Percentiles rank a stretch among this genome's conserved stretches.
Evolutionary conservation across 116 monocot species (phyloP).

Genomic region (Papilionanthe hybrid): DNA sequence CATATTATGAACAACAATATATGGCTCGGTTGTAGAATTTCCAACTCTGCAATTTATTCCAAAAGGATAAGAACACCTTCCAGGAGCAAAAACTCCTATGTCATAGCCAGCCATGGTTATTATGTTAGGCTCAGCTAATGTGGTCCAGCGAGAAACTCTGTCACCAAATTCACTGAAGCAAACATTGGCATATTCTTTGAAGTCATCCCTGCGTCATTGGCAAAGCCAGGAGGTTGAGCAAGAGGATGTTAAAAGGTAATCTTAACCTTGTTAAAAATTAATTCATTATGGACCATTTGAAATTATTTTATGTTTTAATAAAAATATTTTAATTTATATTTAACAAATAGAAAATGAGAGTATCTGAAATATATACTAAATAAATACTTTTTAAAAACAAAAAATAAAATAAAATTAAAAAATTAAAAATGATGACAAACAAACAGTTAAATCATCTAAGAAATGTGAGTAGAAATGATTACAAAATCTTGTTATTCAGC

Average conservation of each 20-base stretch:
- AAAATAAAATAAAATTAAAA: too few relatives aligned
- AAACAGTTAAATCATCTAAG: background rate
- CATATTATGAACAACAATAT: constrained; percentile 28
- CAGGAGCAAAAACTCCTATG: constrained; percentile 11
- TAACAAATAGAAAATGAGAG: too few relatives aligned
- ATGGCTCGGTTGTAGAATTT: constrained; percentile 34
- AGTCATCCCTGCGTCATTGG: constrained; percentile 29
- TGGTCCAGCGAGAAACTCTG: constrained; percentile 35
- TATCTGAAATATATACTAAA: too few relatives aligned
- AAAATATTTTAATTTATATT: too few relatives aligned
- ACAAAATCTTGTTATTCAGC: constrained; percentile 29
- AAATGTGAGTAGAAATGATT: background rate
- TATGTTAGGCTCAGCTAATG: constrained; percentile 24
- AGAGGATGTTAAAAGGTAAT: too few relatives aligned
- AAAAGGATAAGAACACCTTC: constrained; percentile 30
- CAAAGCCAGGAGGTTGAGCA: too few relatives aligned
- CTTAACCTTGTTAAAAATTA: too few relatives aligned
- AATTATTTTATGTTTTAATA: too few relatives aligned
- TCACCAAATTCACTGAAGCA: constrained; percentile 43
- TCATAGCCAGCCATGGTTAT: constrained; percentile 19
- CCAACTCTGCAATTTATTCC: constrained; percentile 15
- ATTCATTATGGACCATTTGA: too few relatives aligned
- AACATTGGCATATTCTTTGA: constrained; percentile 39
- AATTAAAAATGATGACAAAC: too few relatives aligned
- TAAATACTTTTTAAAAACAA: too few relatives aligned